Percentiles rank a stretch among this genome's conserved stretches.
Conservation (phyloP, 2,329 filamentous ascomycete species). For the Microdochium trichocladiopsis region DNA sequence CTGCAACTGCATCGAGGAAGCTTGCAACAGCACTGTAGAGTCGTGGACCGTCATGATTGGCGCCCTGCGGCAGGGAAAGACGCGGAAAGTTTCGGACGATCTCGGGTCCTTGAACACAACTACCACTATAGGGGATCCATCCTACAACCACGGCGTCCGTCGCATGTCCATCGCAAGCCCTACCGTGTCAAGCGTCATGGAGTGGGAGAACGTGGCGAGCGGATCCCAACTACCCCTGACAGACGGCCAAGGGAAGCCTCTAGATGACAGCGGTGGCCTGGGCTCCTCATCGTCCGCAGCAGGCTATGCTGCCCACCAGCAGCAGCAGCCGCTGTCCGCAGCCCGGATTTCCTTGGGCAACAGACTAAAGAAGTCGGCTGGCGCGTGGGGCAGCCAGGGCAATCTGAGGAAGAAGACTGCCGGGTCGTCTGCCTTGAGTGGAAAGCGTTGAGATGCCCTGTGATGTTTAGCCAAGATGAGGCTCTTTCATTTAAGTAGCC, state of each 20-base stretch:
- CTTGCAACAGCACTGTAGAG: constrained; percentile 49
- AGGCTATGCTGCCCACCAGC: constrained; percentile 13
- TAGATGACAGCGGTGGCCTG: constrained; percentile 9
- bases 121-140: constrained; percentile 1
- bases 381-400: constrained; percentile 36
- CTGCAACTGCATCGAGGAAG: constrained; percentile 53
- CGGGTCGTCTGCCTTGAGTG: not conserved
- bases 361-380: constrained; percentile 40
- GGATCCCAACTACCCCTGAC: constrained; percentile 8
- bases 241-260: constrained; percentile 16
- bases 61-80: constrained; percentile 28
- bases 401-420: constrained; percentile 25
- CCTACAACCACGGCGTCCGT: constrained; percentile 6
- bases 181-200: constrained; percentile 18
- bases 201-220: constrained; percentile 27
- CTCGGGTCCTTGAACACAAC: not conserved
- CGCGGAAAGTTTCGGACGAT: constrained; percentile 15
- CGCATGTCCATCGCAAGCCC: not conserved
- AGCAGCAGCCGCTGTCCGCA: constrained; percentile 26
- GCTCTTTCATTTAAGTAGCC: not conserved
- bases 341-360: constrained; percentile 43
- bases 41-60: constrained; percentile 52
- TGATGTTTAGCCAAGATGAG: not conserved
- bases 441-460: not conserved
- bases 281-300: constrained; percentile 3